Evolutionary conservation across 371 early-diverging fungal genomes (phyloP).

Genomic region (Thermomucor indicae-seudaticae): DNA sequence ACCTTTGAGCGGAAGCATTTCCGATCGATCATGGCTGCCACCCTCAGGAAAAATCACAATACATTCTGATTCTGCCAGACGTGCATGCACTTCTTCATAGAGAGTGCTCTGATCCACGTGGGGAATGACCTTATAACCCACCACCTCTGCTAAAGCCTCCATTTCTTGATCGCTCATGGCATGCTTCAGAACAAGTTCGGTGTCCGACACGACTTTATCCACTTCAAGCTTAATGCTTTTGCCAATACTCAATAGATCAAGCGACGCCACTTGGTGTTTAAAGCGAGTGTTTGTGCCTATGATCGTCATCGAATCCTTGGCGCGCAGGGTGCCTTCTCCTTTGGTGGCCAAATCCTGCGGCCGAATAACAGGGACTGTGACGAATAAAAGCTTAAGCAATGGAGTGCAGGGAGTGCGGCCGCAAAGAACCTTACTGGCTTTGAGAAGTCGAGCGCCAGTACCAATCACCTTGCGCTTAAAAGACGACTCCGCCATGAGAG

Average conservation of each 20-base stretch:
- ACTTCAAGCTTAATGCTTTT: conserved; percentile 48
- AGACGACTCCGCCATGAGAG: conserved; percentile 69
- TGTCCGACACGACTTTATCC: conserved; percentile 63
- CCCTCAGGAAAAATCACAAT: conserved; percentile 93
- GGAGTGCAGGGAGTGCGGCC: neutral
- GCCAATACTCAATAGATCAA: conserved; percentile 48
- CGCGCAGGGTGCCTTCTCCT: conserved; percentile 55
- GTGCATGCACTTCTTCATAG: conserved; percentile 67
- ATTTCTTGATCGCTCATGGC: conserved; percentile 34
- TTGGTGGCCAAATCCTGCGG: conserved; percentile 71
- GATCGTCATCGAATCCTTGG: conserved; percentile 28
- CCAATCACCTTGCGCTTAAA: conserved; percentile 74
- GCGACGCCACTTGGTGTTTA: conserved; percentile 42
- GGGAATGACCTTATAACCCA: conserved; percentile 60
- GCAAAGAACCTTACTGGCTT: conserved; percentile 41
- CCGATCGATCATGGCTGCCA: conserved; percentile 84
- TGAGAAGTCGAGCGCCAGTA: conserved; percentile 51
- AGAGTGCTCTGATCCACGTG: conserved; percentile 74
- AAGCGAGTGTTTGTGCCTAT: conserved; percentile 61
- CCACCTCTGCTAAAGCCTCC: neutral
- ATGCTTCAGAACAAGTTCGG: conserved; percentile 43
- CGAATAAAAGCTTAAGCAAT: neutral
- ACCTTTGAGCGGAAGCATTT: conserved; percentile 84
- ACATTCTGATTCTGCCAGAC: conserved; percentile 57
- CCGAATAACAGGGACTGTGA: conserved; percentile 72